phyloP scores from a whole-genome alignment of 805 yeast genomes.

The Blastobotrys robertii region DNA sequence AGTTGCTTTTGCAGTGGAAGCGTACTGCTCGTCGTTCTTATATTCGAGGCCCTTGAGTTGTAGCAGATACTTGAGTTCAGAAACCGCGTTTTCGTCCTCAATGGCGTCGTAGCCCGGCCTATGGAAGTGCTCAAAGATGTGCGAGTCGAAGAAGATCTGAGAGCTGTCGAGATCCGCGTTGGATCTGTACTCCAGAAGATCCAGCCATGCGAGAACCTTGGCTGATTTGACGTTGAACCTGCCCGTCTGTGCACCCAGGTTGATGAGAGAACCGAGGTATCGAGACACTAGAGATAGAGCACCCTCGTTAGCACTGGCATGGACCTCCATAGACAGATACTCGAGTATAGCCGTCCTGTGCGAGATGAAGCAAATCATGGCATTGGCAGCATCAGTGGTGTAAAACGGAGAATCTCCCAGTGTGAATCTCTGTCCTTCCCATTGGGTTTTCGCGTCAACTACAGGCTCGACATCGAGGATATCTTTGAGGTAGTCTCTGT shows the following conservation, averaged over 20 bases:
- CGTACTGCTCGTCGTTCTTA: constrained; percentile 8
- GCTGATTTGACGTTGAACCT: constrained; percentile 33
- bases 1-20: constrained; percentile 24
- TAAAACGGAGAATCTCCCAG: constrained; percentile 29
- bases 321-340: constrained; percentile 65
- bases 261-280: constrained; percentile 44
- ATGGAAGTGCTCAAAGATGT: constrained; percentile 15
- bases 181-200: constrained; percentile 47
- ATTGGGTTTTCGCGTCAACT: constrained; percentile 43
- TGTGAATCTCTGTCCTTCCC: constrained; percentile 42
- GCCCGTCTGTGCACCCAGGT: constrained; percentile 27
- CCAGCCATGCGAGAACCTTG: constrained; percentile 58
- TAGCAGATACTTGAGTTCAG: constrained; percentile 12
- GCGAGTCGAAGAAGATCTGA: constrained; percentile 3
- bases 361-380: constrained; percentile 51
- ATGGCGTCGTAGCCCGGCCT: constrained; percentile 4
- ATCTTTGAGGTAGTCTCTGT: constrained; percentile 40
- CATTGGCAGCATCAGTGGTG: constrained; percentile 25
- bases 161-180: background rate
- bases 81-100: constrained; percentile 8
- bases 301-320: constrained; percentile 38
- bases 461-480: constrained; percentile 45
- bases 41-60: constrained; percentile 20
- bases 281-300: constrained; percentile 42
- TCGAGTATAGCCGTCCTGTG: constrained; percentile 55